Base-by-base conservation (phyloP, 2,329 filamentous ascomycete genomes). In the Colletotrichum navitas region DNA sequence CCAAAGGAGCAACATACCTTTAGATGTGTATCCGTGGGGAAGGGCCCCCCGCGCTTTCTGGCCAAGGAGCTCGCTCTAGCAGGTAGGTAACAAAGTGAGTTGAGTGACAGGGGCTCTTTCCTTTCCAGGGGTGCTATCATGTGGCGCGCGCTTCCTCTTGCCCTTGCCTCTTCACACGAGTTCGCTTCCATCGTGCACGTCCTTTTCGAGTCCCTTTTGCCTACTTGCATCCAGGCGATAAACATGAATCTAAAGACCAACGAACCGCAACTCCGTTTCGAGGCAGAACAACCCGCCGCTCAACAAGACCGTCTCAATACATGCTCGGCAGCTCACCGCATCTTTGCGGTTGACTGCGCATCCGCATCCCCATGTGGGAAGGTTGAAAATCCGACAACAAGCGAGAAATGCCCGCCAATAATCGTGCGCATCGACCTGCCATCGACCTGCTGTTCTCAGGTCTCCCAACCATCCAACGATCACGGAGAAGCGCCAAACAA, bases 91-190 rank as follows among this genome's bases (percentile, higher is more conserved):
- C 34, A 36, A 36, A 36, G 11, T 11, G 34, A 7, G n/a, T 26
- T 61, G 56, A 59, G 41, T 29, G 41, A 26, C 7, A 21, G 58
- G n/a, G 51, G 66, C 34, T 59, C 61, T 54, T 39, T 36, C 39
- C 61, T 54, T 39, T 36, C 39, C 14, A 14, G 14, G 39, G 14
- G 16, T 18, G 39, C 14, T 18, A 5, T 2, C 16, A 4, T 18
- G 12, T 43, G 26, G 61, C 39, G n/a, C 21, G n/a, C n/a, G n/a
- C 58, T 47, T n/a, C 43, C 21, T 16, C 45, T 41, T 14, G 52
- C 41, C 66, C 41, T 16, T 41, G 6, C 14, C 26, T 8, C 55
- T 32, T 54, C 66, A 26, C 63, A 66, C 36, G 24, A 66, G 45
- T 47, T 67, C 41, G 11, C 3, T 18, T 24, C 12, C 14, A 10